These are phyloP conservation scores for Hansenula anomala DNA, from an alignment of 1,139 yeast species.

Conservation along the genomic window DNA sequence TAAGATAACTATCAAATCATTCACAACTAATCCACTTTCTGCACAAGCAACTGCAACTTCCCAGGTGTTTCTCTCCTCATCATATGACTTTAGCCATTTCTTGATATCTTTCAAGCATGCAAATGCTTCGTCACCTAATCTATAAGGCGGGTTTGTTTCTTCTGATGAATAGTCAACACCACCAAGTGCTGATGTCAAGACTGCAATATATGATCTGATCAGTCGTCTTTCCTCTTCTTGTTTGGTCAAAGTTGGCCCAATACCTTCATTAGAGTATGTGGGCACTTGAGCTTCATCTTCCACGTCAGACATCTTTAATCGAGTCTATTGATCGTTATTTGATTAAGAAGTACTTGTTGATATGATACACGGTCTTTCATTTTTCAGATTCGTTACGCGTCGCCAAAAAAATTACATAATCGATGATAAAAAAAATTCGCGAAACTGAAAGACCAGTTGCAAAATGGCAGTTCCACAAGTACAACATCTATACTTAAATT, in stretches of 20 bases:
- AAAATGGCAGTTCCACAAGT: too few relatives aligned
- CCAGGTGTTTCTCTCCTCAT: slow-evolving; percentile 61
- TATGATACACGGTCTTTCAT: too few relatives aligned
- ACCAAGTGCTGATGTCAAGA: slow-evolving; percentile 75
- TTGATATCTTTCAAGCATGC: slow-evolving; percentile 73
- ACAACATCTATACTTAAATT: too few relatives aligned
- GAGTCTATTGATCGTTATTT: too few relatives aligned
- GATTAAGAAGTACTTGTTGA: too few relatives aligned
- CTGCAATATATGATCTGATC: slow-evolving; percentile 59
- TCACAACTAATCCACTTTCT: slow-evolving; percentile 66
- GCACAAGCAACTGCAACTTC: slow-evolving; percentile 89
- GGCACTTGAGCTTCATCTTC: background rate
- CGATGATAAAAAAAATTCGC: too few relatives aligned
- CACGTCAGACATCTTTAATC: too few relatives aligned
- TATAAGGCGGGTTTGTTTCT: slow-evolving; percentile 51
- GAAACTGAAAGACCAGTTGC: too few relatives aligned
- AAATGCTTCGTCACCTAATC: slow-evolving; percentile 81
- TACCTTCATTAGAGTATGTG: background rate
- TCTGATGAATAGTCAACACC: slow-evolving; percentile 60
- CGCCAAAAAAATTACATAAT: too few relatives aligned
- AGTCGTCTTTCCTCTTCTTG: slow-evolving; percentile 2
- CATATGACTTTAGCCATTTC: slow-evolving; percentile 82
- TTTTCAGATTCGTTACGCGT: too few relatives aligned
- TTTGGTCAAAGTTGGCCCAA: background rate
- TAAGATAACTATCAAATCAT: slow-evolving; percentile 72